Evolutionary conservation across 2,329 filamentous ascomycete genomes (phyloP), one percentile per base, ranked within the genome.

Genomic region (Epichloe coenophiala): DNA sequence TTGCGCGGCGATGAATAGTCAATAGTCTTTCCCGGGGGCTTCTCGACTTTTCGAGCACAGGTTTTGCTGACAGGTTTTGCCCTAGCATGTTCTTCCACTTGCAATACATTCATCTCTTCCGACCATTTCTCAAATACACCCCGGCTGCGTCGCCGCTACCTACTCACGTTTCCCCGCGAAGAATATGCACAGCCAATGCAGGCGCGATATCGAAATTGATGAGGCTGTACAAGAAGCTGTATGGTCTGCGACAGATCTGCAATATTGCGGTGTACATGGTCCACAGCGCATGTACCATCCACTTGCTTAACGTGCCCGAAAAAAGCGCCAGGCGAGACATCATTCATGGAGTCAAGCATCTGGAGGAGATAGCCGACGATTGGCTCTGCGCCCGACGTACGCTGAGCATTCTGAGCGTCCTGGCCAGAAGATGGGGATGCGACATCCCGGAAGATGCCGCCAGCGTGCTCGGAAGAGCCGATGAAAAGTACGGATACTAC

Each of bases 201-300:
- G 82, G 84, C 2, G 83, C 84, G 56, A 93, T 97, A 50, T 96
- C 90, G 0, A 97, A 96, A 62, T 72, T 96, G n/a, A 84, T 96
- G 70, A 83, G 93, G 1, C 71, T 96, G 1, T 98, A 97, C 69
- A 96, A 95, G 65, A 88, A 91, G 58, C 84, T 84, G 1, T 94
- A 95, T 65, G 88, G 91, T 9, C 70, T 97, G 12, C 82, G 88
- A 4, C 91, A 97, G 63, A 95, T 98, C 36, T 95, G 88, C 69
- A 97, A 97, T 61, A 88, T 97, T 59, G 90, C 86, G 3, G 89
- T 97, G 1, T 98, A 98, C 65, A 96, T 97, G 68, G 77, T 86
- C 0, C 91, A 97, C 65, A 93, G 88, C 4, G 90, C 93, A 33
- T 95, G 89, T 63, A 96, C 89, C 0, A 94, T 97, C 39, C 93